phyloP scores from a whole-genome alignment of 805 yeast genomes.

The Yamadazyma scolyti region DNA sequence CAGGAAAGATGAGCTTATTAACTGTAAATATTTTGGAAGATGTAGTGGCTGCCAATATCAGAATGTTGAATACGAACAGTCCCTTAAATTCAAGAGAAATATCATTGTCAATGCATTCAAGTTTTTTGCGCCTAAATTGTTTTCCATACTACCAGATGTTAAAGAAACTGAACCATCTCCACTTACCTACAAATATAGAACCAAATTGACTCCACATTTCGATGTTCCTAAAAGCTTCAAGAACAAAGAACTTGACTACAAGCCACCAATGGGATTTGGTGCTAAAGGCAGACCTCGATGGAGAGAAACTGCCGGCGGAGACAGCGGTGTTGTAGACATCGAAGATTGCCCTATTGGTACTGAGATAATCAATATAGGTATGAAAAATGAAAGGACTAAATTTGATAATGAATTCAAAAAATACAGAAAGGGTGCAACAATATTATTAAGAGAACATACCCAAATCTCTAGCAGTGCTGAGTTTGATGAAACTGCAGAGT shows the following conservation, averaged over 20 bases:
- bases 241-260: slow-evolving; percentile 17
- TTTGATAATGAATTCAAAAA: slow-evolving; percentile 46
- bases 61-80: slow-evolving; percentile 66
- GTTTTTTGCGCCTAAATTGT: slow-evolving; percentile 62
- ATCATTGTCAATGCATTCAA: slow-evolving; percentile 81
- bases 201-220: slow-evolving; percentile 95
- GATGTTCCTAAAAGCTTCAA: slow-evolving; percentile 56
- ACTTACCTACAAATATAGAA: slow-evolving; percentile 69
- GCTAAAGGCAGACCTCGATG: slow-evolving; percentile 74
- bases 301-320: slow-evolving; percentile 60
- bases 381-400: slow-evolving; percentile 61
- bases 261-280: slow-evolving; percentile 87
- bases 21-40: slow-evolving; percentile 82
- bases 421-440: slow-evolving; percentile 78
- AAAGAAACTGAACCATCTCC: slow-evolving; percentile 75
- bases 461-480: slow-evolving; percentile 28
- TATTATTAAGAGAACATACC: slow-evolving; percentile 78
- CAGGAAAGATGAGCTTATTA: slow-evolving; percentile 57
- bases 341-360: slow-evolving; percentile 95
- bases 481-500: slow-evolving; percentile 32
- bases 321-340: slow-evolving; percentile 70
- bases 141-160: slow-evolving; percentile 54
- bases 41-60: slow-evolving; percentile 97
- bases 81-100: slow-evolving; percentile 64
- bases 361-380: slow-evolving; percentile 65